Conservation (phyloP, 2,329 filamentous ascomycete genomes). For the Fusarium sp. region DNA sequence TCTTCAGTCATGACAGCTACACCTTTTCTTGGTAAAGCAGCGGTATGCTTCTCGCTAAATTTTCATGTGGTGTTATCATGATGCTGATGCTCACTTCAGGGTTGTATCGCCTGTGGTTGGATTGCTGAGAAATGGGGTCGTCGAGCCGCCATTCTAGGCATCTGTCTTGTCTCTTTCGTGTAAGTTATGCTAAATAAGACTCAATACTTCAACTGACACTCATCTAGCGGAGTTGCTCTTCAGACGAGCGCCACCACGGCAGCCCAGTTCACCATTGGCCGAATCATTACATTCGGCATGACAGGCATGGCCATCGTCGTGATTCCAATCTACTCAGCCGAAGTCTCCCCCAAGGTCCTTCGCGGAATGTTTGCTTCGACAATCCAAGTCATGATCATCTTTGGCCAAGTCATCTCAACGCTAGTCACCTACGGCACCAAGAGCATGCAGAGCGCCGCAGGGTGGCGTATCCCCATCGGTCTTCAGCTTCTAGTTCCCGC, state of each 20-base stretch:
- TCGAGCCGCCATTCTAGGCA: constrained; percentile 37
- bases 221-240: constrained; percentile 34
- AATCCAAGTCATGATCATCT: constrained; percentile 46
- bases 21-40: constrained; percentile 43
- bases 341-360: constrained; percentile 42
- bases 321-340: constrained; percentile 48
- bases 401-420: constrained; percentile 44
- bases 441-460: constrained; percentile 28
- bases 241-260: constrained; percentile 46
- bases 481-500: constrained; percentile 58
- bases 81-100: background rate
- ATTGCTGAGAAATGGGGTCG: constrained; percentile 46
- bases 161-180: constrained; percentile 30
- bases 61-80: background rate
- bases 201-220: background rate
- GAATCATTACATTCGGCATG: constrained; percentile 48
- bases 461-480: constrained; percentile 60
- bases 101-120: constrained; percentile 23
- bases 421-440: constrained; percentile 45
- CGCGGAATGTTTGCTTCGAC: constrained; percentile 47
- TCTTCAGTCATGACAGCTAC: constrained; percentile 44
- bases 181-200: background rate
- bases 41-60: constrained; percentile 5
- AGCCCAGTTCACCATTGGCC: constrained; percentile 48
- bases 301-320: constrained; percentile 50